Percentiles rank a stretch among this genome's conserved stretches.
Evolutionary conservation across 139 green algal genomes (phyloP).

Genomic region (Yamagishiella unicocca): DNA sequence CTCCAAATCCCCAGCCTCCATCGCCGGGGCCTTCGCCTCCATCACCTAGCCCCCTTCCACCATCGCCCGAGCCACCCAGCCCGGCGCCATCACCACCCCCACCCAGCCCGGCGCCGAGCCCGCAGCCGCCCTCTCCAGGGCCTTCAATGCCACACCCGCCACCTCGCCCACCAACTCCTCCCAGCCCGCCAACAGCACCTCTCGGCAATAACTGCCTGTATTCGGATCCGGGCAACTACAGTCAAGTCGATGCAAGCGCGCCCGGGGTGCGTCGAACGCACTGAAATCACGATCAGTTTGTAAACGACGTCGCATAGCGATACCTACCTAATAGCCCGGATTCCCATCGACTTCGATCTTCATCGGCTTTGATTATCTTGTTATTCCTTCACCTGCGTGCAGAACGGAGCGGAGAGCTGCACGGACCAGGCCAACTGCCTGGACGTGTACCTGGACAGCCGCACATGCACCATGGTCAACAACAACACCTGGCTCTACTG

Average conservation of each 20-base stretch:
- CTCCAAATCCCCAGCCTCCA: neutral
- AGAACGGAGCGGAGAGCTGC: neutral
- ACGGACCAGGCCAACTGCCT: neutral
- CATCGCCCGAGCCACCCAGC: neutral
- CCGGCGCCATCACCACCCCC: neutral
- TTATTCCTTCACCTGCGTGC: neutral
- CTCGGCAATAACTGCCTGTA: neutral
- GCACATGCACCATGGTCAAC: neutral
- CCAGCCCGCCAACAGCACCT: neutral
- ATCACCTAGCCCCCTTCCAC: neutral
- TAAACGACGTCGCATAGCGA: neutral
- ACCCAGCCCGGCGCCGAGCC: neutral
- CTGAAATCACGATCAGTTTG: neutral
- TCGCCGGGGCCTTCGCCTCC: neutral
- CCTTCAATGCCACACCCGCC: neutral
- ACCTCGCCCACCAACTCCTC: neutral
- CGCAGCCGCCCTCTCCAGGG: neutral
- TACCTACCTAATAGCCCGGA: neutral
- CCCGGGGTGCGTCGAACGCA: neutral
- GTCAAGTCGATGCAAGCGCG: neutral
- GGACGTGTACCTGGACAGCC: neutral
- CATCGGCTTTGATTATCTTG: neutral
- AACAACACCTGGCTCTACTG: neutral
- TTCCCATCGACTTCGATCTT: neutral
- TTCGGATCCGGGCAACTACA: neutral